These are phyloP conservation scores for Tulasnella sp. DNA, from an alignment of 768 basidiomycete species.

Conservation along the genomic window DNA sequence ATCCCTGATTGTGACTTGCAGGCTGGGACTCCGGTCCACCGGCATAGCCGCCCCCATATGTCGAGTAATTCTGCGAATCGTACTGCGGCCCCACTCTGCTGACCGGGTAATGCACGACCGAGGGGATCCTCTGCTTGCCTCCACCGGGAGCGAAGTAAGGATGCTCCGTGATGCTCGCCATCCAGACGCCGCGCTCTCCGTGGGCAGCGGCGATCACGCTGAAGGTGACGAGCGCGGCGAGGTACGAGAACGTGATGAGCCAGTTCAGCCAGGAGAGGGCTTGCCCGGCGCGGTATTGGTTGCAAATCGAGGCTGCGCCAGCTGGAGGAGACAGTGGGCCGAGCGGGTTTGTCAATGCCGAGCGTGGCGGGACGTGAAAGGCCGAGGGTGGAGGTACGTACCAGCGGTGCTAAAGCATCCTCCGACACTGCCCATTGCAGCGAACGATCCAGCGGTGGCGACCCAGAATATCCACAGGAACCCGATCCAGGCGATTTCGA, in stretches of 20 bases:
- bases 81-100: not conserved
- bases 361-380: not conserved
- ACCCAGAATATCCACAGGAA: not conserved
- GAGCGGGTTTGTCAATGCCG: not conserved
- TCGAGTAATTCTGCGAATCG: not conserved
- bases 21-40: not conserved
- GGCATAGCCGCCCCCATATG: not conserved
- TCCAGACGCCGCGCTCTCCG: not conserved
- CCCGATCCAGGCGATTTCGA: not conserved
- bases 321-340: not conserved
- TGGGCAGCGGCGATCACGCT: not conserved
- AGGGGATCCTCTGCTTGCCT: not conserved
- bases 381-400: not conserved
- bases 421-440: not conserved
- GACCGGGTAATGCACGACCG: not conserved
- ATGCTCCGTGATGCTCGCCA: not conserved
- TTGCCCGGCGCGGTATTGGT: not conserved
- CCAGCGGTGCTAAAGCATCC: not conserved
- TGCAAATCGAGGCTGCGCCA: not conserved
- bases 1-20: not conserved
- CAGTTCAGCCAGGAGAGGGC: not conserved
- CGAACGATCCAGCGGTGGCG: not conserved
- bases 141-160: not conserved
- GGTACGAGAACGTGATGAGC: not conserved
- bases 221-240: not conserved